A percentile compares a stretch with the other conserved stretches of the same genome.
phyloP scores from a whole-genome alignment of 1,139 yeast species.

The Pichia sp. region DNA sequence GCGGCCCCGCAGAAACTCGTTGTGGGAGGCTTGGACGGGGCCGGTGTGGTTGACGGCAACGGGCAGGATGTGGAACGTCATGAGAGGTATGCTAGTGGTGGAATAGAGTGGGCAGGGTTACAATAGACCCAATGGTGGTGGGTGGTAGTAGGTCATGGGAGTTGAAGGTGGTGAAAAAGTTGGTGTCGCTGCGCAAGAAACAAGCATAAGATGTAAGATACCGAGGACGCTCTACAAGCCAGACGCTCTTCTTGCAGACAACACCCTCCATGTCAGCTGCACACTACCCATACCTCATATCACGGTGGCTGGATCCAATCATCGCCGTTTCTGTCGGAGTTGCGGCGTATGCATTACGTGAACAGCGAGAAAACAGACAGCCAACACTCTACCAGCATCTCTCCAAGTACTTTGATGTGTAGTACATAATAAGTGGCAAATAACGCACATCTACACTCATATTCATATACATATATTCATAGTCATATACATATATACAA shows the following conservation, averaged over 20 bases:
- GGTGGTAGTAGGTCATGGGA: no score
- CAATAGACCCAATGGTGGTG: no score
- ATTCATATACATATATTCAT: no score
- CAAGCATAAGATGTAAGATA: no score
- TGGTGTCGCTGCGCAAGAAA: background rate
- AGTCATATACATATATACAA: no score
- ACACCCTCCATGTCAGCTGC: conserved; percentile 1
- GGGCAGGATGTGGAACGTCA: background rate
- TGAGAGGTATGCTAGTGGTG: no score
- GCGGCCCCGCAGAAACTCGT: background rate
- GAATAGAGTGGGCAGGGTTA: no score
- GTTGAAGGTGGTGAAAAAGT: no score
- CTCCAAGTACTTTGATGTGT: conserved; percentile 14
- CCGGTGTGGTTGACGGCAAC: background rate
- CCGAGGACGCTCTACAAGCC: no score
- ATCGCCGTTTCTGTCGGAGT: conserved; percentile 55
- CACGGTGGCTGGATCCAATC: conserved; percentile 44
- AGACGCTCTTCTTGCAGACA: no score
- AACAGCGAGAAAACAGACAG: conserved; percentile 34
- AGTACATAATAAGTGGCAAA: no score
- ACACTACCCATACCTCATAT: conserved; percentile 27
- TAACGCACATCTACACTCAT: no score
- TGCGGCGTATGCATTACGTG: conserved; percentile 54
- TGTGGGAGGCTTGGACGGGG: background rate
- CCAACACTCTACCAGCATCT: conserved; percentile 17